These are phyloP conservation scores for Talaromyces thailandensis DNA, from an alignment of 495 filamentous ascomycete species.

Conservation along the genomic window DNA sequence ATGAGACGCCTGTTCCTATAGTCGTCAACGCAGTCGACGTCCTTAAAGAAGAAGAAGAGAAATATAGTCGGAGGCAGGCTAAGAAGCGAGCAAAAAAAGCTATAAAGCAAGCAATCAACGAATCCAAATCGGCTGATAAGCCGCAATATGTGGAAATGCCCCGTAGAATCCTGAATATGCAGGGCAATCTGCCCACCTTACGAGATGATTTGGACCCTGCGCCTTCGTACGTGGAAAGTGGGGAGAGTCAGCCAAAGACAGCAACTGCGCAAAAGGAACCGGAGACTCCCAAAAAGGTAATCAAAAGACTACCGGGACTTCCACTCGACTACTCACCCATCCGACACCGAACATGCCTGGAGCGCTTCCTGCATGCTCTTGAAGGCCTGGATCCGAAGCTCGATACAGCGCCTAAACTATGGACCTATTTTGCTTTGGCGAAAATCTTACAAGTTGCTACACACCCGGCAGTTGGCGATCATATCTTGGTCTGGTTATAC, in stretches of 20 bases:
- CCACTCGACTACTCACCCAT: constrained; percentile 48
- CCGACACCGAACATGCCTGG: constrained; percentile 52
- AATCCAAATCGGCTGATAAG: background rate
- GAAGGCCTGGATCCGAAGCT: constrained; percentile 39
- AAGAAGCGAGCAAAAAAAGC: background rate
- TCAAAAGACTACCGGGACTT: constrained; percentile 9
- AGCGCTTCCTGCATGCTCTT: constrained; percentile 46
- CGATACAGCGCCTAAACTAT: constrained; percentile 58
- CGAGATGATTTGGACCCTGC: background rate
- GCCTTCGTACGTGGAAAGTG: background rate
- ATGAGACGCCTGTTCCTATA: background rate
- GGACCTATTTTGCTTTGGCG: constrained; percentile 52
- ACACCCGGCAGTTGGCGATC: constrained; percentile 20
- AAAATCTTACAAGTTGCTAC: constrained; percentile 44
- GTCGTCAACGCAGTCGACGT: background rate
- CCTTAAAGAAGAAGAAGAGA: background rate
- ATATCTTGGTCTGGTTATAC: constrained; percentile 40
- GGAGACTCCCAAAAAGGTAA: background rate
- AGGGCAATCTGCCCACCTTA: constrained; percentile 7
- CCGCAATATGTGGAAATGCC: background rate
- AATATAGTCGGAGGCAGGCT: background rate
- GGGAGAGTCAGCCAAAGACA: background rate
- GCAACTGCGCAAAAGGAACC: background rate
- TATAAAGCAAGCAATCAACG: background rate
- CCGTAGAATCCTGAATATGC: constrained; percentile 3